Conservation (phyloP, 2,329 filamentous ascomycete species). For the Aspergillus carbonarius region DNA sequence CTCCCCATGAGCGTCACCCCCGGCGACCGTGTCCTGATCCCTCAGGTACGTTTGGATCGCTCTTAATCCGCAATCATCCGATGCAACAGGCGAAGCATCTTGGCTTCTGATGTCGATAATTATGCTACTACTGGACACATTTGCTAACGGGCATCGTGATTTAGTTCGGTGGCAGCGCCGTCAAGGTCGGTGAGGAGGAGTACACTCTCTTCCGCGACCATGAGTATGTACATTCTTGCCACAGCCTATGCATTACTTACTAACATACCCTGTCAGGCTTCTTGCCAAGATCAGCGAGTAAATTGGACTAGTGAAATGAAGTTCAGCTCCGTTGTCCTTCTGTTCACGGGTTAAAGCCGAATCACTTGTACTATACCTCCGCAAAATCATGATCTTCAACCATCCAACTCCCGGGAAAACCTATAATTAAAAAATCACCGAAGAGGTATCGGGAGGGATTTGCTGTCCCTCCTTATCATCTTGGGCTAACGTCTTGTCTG, state of each 20-base stretch:
- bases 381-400: constrained; percentile 32
- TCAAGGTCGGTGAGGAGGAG: constrained; percentile 98
- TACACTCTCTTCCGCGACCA: constrained; percentile 94
- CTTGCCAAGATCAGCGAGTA: constrained; percentile 99
- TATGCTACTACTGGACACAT: not conserved
- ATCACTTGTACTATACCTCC: constrained; percentile 35
- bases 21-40: constrained; percentile 94
- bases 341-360: constrained; percentile 20
- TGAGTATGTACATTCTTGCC: constrained; percentile 68
- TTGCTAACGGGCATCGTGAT: constrained; percentile 22
- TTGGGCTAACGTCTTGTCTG: constrained; percentile 19
- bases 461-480: constrained; percentile 7
- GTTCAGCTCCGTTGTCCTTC: constrained; percentile 16
- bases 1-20: constrained; percentile 76
- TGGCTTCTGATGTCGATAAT: not conserved
- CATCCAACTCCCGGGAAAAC: constrained; percentile 20
- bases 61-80: constrained; percentile 11
- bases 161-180: constrained; percentile 86
- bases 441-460: constrained; percentile 5
- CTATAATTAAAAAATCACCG: constrained; percentile 18
- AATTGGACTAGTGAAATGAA: constrained; percentile 30
- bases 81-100: not conserved
- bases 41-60: constrained; percentile 64
- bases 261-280: constrained; percentile 59
- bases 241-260: not conserved